Percentiles rank a stretch among this genome's conserved stretches.
phyloP scores from a whole-genome alignment of 2,329 filamentous ascomycete genomes.

The Fusarium azukiicola region DNA sequence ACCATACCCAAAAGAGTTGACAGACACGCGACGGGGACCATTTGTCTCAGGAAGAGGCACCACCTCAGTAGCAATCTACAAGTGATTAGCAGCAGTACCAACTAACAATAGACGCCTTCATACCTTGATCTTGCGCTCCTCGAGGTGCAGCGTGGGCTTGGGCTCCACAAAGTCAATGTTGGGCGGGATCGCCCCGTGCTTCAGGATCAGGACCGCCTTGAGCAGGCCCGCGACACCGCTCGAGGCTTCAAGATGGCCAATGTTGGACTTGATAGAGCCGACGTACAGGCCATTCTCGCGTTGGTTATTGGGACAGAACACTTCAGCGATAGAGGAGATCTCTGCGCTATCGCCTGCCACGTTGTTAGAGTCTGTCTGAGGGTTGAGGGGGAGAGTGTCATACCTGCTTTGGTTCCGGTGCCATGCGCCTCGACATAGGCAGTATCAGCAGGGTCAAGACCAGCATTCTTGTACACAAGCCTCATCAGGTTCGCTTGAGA shows the following conservation, averaged over 20 bases:
- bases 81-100: background rate
- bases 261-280: slow-evolving; percentile 42
- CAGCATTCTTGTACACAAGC: slow-evolving; percentile 54
- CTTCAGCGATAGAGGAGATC: slow-evolving; percentile 36
- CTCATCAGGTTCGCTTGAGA: slow-evolving; percentile 59
- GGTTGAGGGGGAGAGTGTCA: background rate
- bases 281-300: slow-evolving; percentile 29
- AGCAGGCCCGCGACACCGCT: slow-evolving; percentile 41
- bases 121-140: slow-evolving; percentile 31
- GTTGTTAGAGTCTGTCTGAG: slow-evolving; percentile 7
- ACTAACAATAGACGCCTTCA: background rate
- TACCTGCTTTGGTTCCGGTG: slow-evolving; percentile 43
- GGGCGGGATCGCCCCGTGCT: slow-evolving; percentile 37
- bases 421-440: slow-evolving; percentile 52
- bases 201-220: slow-evolving; percentile 37
- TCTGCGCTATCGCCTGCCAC: slow-evolving; percentile 39
- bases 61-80: slow-evolving; percentile 34
- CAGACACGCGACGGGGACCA: slow-evolving; percentile 31
- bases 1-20: slow-evolving; percentile 41
- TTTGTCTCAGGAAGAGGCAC: slow-evolving; percentile 19
- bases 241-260: slow-evolving; percentile 39
- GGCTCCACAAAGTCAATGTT: slow-evolving; percentile 37
- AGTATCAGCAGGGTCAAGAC: slow-evolving; percentile 48
- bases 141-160: slow-evolving; percentile 30
- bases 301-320: slow-evolving; percentile 31